These are phyloP conservation scores for Aspergillus costaricaensis DNA, from an alignment of 2,329 filamentous ascomycete species.

Conservation along the genomic window DNA sequence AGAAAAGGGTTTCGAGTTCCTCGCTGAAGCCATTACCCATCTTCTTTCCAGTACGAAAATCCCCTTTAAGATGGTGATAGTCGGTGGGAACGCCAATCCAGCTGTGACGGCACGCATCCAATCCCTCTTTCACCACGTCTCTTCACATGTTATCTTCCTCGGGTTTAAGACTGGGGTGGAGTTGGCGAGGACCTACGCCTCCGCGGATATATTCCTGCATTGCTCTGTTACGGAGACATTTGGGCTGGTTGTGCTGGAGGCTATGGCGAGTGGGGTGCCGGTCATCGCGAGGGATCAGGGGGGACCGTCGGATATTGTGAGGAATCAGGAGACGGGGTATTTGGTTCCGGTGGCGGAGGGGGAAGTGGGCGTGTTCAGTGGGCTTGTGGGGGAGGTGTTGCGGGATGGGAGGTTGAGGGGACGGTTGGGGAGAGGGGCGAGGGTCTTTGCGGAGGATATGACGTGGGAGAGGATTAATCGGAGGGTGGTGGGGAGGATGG, in stretches of 20 bases:
- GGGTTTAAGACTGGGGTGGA: constrained; percentile 64
- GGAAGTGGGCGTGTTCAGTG: constrained; percentile 62
- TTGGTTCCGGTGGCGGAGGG: constrained; percentile 61
- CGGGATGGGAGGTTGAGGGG: constrained; percentile 48
- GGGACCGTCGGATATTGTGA: constrained; percentile 68
- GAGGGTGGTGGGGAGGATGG: constrained; percentile 66
- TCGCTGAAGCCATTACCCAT: constrained; percentile 57
- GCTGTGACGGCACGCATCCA: constrained; percentile 64
- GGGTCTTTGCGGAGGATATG: constrained; percentile 61
- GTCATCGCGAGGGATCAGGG: constrained; percentile 70
- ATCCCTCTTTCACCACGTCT: constrained; percentile 57
- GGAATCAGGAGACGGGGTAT: constrained; percentile 61
- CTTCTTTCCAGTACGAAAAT: constrained; percentile 54
- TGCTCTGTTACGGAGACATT: constrained; percentile 73
- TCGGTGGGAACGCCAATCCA: constrained; percentile 67
- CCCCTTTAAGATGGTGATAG: constrained; percentile 67
- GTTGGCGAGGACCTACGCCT: constrained; percentile 67
- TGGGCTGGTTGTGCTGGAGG: constrained; percentile 69
- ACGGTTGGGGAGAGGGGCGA: constrained; percentile 52
- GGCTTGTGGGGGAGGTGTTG: constrained; percentile 54
- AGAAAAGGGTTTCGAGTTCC: constrained; percentile 71
- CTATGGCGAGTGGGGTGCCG: constrained; percentile 70
- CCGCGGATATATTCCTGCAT: constrained; percentile 69
- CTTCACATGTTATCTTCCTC: constrained; percentile 64
- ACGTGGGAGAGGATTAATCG: constrained; percentile 75